phyloP scores from a whole-genome alignment of 495 filamentous ascomycete genomes.

The Barbatosphaeria neglecta region DNA sequence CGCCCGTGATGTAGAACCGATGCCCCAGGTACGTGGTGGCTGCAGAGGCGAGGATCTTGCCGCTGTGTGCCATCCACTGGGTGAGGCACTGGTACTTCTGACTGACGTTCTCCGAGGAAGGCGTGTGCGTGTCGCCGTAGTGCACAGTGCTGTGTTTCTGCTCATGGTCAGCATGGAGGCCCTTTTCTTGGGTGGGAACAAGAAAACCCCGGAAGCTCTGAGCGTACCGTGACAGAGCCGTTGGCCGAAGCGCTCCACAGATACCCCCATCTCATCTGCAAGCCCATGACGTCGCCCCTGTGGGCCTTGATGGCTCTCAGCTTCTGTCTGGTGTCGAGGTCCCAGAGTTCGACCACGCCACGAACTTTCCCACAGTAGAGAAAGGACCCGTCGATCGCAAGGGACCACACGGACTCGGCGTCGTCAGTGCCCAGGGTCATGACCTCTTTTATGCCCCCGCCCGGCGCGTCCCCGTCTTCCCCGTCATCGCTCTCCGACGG shows the following conservation, averaged over 20 bases:
- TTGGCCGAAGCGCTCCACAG: slow-evolving; percentile 75
- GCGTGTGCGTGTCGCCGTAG: slow-evolving; percentile 35
- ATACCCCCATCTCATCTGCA: slow-evolving; percentile 71
- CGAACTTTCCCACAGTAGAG: slow-evolving; percentile 78
- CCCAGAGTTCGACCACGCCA: slow-evolving; percentile 96
- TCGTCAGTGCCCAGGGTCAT: slow-evolving; percentile 67
- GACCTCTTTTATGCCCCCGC: slow-evolving; percentile 45
- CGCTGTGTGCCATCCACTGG: slow-evolving; percentile 76
- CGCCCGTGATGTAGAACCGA: slow-evolving; percentile 81
- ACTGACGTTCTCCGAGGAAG: slow-evolving; percentile 57
- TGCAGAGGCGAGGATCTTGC: slow-evolving; percentile 78
- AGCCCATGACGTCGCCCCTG: slow-evolving; percentile 71
- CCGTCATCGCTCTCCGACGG: slow-evolving; percentile 12
- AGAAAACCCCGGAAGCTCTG: neutral
- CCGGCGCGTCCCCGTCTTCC: slow-evolving; percentile 22
- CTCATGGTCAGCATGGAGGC: neutral
- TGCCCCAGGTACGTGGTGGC: slow-evolving; percentile 53
- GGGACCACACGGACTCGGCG: slow-evolving; percentile 64
- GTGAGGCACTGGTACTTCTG: slow-evolving; percentile 76
- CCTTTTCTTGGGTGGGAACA: neutral
- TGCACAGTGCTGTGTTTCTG: slow-evolving; percentile 49
- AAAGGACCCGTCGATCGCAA: slow-evolving; percentile 76
- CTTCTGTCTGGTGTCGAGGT: slow-evolving; percentile 86
- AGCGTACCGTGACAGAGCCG: slow-evolving; percentile 65
- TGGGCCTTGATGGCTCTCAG: slow-evolving; percentile 71